Base-by-base conservation (phyloP, 2,329 filamentous ascomycete genomes). In the Colletotrichum eleusines region DNA sequence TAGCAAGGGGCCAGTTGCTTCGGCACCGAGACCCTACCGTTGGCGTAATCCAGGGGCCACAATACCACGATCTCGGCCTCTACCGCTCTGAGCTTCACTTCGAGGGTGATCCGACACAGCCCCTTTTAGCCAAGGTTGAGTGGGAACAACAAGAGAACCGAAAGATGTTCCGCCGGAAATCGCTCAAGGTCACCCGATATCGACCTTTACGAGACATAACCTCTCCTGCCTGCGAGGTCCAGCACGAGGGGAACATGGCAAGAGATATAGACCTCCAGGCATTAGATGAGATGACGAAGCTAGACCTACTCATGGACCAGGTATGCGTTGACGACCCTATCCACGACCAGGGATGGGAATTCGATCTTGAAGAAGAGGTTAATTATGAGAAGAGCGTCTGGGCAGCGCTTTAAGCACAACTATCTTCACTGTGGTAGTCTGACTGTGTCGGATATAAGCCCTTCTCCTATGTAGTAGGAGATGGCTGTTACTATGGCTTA, bases 1-100 rank as follows among this genome's bases (percentile, higher is more conserved):
- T 91, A 0, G 73, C 77, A 1, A 77, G 76, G 5, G 75, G 78
- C 0, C 81, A 85, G 68, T 78, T 91, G 0, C 70, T 76, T 1
- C 71, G 85, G 0, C 80, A 84, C 62, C 76, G 78, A 0, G 82
- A 88, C 73, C 84, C 80, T 2, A 81, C 82, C 7, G 78, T 90
- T 35, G 89, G 89, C 35, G 86, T 83, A 6, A 82, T 90, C 2
- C 85, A 91, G 74, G 89, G 89, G 1, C 84, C 85, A 0, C 77
- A 79, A 3, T 91, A 91, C 74, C 71, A 78, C 1, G 73, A 78
- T 1, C 84, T 85, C 0, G 79, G 80, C 1, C 77, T 89, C 2
- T 89, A 83, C 74, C 79, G 84, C 5, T 74, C 70, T 6, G 85
- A 89, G 7, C 83, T 83, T 1, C 89, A 91, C 73, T 73, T 82